A percentile compares a stretch with the other conserved stretches of the same genome.
Evolutionary conservation across 352 stramenopile species (phyloP).

Genomic region (Pythium phragmiticola): DNA sequence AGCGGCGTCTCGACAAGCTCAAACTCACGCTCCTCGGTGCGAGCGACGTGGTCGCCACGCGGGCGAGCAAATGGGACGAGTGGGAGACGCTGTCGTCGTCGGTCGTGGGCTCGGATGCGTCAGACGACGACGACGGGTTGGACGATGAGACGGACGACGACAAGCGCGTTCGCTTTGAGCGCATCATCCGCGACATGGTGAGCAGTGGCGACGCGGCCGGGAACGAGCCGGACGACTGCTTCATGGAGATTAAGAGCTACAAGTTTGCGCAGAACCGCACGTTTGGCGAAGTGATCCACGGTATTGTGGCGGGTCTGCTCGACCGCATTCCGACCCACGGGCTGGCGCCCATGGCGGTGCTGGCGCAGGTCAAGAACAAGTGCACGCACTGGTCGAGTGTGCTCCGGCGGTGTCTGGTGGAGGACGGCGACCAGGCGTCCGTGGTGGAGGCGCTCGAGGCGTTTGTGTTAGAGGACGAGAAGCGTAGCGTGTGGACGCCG

Average conservation of each 20-base stretch:
- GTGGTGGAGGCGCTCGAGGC: constrained; percentile 59
- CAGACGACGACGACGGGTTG: constrained; percentile 54
- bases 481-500: constrained; percentile 44
- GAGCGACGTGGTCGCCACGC: constrained; percentile 53
- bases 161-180: constrained; percentile 55
- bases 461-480: constrained; percentile 48
- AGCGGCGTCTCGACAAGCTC: constrained; percentile 56
- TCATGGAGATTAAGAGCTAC: constrained; percentile 93
- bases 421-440: constrained; percentile 64
- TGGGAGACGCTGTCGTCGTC: constrained; percentile 83
- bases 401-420: constrained; percentile 89
- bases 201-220: constrained; percentile 67
- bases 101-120: constrained; percentile 13
- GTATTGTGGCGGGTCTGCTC: constrained; percentile 71
- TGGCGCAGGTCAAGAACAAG: constrained; percentile 79
- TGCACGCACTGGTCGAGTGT: constrained; percentile 90
- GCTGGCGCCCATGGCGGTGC: constrained; percentile 59
- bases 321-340: constrained; percentile 58
- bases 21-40: constrained; percentile 71
- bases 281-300: constrained; percentile 76
- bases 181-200: constrained; percentile 83
- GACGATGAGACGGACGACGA: constrained; percentile 43
- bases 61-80: constrained; percentile 63
- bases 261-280: constrained; percentile 92
- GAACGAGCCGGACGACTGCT: constrained; percentile 87